A percentile compares a stretch with the other conserved stretches of the same genome.
Evolutionary conservation across 2,329 filamentous ascomycete genomes (phyloP).

Genomic region (Fusarium guadeloupense): DNA sequence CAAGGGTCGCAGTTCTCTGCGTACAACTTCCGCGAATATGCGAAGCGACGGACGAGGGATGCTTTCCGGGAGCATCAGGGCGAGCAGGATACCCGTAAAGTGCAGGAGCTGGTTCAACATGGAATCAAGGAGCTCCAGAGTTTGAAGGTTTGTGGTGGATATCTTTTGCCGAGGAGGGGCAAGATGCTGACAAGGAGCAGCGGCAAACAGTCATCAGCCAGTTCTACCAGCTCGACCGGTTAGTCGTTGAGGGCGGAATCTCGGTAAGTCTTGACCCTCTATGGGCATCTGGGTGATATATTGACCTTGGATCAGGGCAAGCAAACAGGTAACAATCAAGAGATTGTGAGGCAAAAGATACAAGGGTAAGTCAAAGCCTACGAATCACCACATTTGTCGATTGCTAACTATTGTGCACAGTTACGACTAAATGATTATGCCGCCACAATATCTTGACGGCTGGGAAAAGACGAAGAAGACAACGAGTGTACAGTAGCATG

Average conservation of each 20-base stretch:
- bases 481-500: constrained; percentile 41
- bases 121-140: constrained; percentile 87
- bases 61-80: constrained; percentile 83
- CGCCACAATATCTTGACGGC: constrained; percentile 8
- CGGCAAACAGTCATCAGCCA: constrained; percentile 94
- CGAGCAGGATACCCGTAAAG: constrained; percentile 76
- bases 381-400: neutral
- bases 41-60: constrained; percentile 87
- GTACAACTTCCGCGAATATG: constrained; percentile 99
- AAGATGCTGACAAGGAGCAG: constrained; percentile 57
- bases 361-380: constrained; percentile 68
- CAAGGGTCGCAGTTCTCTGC: constrained; percentile 87
- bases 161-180: no score
- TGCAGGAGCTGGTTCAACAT: constrained; percentile 90
- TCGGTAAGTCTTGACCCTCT: constrained; percentile 59
- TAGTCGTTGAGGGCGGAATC: constrained; percentile 91
- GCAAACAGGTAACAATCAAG: constrained; percentile 72
- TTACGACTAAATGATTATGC: constrained; percentile 28
- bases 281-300: neutral
- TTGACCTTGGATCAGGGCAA: constrained; percentile 64
- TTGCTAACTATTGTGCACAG: constrained; percentile 14
- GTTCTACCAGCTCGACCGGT: constrained; percentile 89
- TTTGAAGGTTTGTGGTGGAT: constrained; percentile 75
- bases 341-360: constrained; percentile 79
- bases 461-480: constrained; percentile 13